Percentiles rank a stretch among this genome's conserved stretches.
Conservation (phyloP, 2,329 filamentous ascomycete species). For the Colletotrichum navitas region DNA sequence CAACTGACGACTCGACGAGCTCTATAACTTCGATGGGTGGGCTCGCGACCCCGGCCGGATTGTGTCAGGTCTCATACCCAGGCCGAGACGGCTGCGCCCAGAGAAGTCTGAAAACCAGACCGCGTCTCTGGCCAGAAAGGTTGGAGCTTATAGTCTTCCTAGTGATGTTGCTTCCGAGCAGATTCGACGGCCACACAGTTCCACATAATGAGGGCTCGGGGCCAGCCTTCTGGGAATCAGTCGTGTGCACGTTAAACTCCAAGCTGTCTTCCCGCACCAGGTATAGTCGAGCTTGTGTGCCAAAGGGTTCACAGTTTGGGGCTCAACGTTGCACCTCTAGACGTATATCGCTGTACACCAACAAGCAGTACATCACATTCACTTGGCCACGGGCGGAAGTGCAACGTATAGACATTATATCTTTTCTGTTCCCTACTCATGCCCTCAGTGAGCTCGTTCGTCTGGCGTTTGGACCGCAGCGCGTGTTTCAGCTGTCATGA, state of each 20-base stretch:
- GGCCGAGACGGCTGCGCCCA: background rate
- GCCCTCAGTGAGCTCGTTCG: constrained; percentile 15
- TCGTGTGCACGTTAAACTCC: background rate
- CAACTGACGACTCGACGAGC: background rate
- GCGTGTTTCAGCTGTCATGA: constrained; percentile 15
- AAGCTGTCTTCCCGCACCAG: background rate
- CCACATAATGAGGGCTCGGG: background rate
- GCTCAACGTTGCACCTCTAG: background rate
- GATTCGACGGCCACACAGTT: background rate
- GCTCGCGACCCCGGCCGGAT: background rate
- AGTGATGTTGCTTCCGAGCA: background rate
- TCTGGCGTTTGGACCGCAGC: constrained; percentile 31
- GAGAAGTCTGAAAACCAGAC: background rate
- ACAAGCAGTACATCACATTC: background rate
- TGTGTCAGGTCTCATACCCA: background rate
- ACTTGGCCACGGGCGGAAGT: constrained; percentile 7
- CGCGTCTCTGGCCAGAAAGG: background rate
- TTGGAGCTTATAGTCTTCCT: too few relatives aligned
- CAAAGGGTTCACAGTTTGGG: background rate
- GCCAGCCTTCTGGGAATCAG: too few relatives aligned
- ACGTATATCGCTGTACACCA: background rate
- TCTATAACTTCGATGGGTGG: background rate
- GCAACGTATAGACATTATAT: constrained; percentile 40
- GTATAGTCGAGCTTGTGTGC: background rate
- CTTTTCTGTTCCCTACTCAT: constrained; percentile 32